Conservation (phyloP, 331 rosid species). For the Spiraea crenata region DNA sequence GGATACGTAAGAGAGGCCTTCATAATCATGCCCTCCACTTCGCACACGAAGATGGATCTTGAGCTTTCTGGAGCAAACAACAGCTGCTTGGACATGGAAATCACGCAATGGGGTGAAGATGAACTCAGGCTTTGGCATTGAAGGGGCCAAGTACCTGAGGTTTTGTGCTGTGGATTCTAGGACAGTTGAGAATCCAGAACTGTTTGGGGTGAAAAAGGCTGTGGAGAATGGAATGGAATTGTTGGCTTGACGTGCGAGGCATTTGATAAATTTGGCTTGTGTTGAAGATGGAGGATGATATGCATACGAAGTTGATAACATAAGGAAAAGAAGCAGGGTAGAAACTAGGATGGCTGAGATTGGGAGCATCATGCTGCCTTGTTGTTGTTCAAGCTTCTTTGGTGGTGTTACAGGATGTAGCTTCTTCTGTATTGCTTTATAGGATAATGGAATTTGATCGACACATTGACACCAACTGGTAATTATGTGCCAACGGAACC, state of each 20-base stretch:
- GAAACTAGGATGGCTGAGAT: not conserved
- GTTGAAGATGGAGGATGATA: constrained; percentile 23
- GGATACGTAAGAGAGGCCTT: constrained; percentile 61
- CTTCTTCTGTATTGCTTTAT: not conserved
- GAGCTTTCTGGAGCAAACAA: constrained; percentile 52
- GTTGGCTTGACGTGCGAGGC: constrained; percentile 39
- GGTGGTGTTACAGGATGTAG: not conserved
- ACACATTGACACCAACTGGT: not conserved
- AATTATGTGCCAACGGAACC: not conserved
- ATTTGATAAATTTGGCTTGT: constrained; percentile 36
- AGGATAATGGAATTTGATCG: not conserved
- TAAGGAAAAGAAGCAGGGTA: not conserved
- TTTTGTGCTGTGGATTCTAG: constrained; percentile 50
- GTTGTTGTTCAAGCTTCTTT: not conserved
- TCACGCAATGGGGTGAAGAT: constrained; percentile 56
- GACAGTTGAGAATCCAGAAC: constrained; percentile 37
- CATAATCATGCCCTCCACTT: constrained; percentile 81
- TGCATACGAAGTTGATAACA: constrained; percentile 16
- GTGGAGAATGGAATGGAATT: constrained; percentile 34
- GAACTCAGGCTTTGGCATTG: constrained; percentile 53
- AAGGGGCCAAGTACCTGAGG: constrained; percentile 48
- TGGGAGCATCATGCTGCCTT: constrained; percentile 6
- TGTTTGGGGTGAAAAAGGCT: constrained; percentile 35
- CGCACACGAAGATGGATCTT: constrained; percentile 50
- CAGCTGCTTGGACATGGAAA: constrained; percentile 62